phyloP scores from a whole-genome alignment of 2,329 filamentous ascomycete genomes.

The Westerdykella ornata region DNA sequence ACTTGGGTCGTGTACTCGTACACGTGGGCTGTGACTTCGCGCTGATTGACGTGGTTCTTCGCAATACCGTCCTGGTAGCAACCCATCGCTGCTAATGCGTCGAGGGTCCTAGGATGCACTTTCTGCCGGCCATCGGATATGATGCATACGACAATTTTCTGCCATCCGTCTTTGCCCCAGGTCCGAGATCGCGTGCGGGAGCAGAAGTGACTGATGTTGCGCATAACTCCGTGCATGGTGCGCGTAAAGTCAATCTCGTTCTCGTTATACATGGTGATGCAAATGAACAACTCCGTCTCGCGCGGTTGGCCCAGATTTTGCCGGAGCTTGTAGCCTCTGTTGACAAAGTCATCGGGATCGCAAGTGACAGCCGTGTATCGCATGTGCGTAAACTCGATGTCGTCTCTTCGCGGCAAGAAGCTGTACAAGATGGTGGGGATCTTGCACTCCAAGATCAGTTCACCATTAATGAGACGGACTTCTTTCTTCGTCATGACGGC shows the following conservation, averaged over 20 bases:
- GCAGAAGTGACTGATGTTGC: constrained; percentile 96
- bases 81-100: constrained; percentile 91
- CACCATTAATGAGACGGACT: constrained; percentile 92
- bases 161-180: constrained; percentile 96
- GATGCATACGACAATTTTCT: constrained; percentile 97
- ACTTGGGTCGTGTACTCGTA: constrained; percentile 99
- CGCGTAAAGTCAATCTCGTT: constrained; percentile 93
- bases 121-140: constrained; percentile 91
- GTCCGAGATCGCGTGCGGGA: constrained; percentile 84
- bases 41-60: constrained; percentile 96
- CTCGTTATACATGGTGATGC: constrained; percentile 98
- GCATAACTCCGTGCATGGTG: constrained; percentile 98
- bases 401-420: constrained; percentile 86
- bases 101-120: constrained; percentile 87
- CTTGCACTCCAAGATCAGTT: constrained; percentile 96
- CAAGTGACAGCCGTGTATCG: constrained; percentile 98
- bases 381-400: constrained; percentile 97
- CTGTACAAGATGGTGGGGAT: constrained; percentile 98
- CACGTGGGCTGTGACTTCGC: constrained; percentile 90
- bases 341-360: constrained; percentile 88
- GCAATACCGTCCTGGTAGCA: constrained; percentile 98
- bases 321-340: constrained; percentile 82
- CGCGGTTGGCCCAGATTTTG: constrained; percentile 83
- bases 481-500: constrained; percentile 90
- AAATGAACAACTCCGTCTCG: constrained; percentile 94